These are phyloP conservation scores for Lipomyces starkeyi DNA, from an alignment of 805 yeast genomes.

Conservation along the genomic window DNA sequence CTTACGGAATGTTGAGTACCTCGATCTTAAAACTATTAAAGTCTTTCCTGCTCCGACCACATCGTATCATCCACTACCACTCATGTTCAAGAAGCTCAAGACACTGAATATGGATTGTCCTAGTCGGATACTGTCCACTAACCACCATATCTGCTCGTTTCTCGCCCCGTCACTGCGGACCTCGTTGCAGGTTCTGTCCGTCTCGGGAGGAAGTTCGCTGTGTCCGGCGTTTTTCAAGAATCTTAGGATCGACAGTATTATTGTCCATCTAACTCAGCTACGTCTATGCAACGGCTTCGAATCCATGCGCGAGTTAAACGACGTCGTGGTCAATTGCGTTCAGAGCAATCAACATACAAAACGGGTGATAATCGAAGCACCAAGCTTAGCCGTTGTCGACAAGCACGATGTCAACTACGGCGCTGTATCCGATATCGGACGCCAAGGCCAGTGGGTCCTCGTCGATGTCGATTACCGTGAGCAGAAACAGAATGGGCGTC, in stretches of 20 bases:
- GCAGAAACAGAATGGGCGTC: background rate
- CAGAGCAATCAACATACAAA: constrained; percentile 7
- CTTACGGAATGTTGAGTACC: constrained; percentile 25
- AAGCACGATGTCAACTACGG: constrained; percentile 28
- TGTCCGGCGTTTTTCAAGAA: constrained; percentile 35
- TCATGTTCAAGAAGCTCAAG: constrained; percentile 28
- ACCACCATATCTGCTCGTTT: constrained; percentile 36
- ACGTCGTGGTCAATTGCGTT: constrained; percentile 22
- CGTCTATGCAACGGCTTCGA: constrained; percentile 35
- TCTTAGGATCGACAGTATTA: constrained; percentile 19
- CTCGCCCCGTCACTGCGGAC: constrained; percentile 28
- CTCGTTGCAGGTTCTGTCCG: constrained; percentile 19
- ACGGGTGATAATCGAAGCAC: constrained; percentile 30
- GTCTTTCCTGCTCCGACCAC: constrained; percentile 34
- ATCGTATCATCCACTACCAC: constrained; percentile 34
- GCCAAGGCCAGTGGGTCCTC: constrained; percentile 31
- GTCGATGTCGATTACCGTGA: constrained; percentile 28
- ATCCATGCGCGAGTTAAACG: constrained; percentile 29
- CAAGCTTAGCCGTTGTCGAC: constrained; percentile 33
- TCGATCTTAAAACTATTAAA: constrained; percentile 34
- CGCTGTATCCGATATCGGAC: constrained; percentile 34
- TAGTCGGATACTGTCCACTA: constrained; percentile 36
- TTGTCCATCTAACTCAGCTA: constrained; percentile 29
- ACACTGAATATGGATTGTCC: constrained; percentile 33
- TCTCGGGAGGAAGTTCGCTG: constrained; percentile 37